These are phyloP conservation scores for Persicaria maculosa DNA, from an alignment of 148 eudicot genomes.

Conservation along the genomic window DNA sequence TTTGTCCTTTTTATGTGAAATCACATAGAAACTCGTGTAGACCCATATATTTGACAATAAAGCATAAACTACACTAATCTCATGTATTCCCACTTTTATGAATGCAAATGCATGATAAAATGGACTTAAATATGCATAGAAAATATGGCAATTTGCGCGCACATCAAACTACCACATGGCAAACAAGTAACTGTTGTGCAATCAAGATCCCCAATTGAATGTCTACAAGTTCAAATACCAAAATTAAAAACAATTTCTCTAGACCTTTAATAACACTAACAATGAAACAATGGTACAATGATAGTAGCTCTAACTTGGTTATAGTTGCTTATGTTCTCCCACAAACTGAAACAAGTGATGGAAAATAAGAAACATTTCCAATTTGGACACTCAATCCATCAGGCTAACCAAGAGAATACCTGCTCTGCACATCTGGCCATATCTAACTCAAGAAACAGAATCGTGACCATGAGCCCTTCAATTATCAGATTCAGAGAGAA, in stretches of 20 bases:
- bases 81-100: too few species aligned
- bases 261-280: slow-evolving; percentile 3
- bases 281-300: slow-evolving; percentile 9
- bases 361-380: background rate
- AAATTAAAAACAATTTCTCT: slow-evolving; percentile 2
- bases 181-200: background rate
- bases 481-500: background rate
- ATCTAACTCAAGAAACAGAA: background rate
- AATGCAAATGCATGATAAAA: too few species aligned
- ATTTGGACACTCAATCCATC: background rate
- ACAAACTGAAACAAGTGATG: background rate
- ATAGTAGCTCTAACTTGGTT: background rate
- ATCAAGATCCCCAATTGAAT: background rate
- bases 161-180: background rate
- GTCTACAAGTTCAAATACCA: background rate
- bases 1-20: too few species aligned
- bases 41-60: too few species aligned
- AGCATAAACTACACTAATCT: too few species aligned
- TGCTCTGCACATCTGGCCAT: slow-evolving; percentile 10
- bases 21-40: too few species aligned
- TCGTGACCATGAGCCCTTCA: background rate
- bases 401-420: too few species aligned
- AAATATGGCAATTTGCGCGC: too few species aligned
- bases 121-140: too few species aligned
- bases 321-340: background rate